Base-by-base conservation (phyloP, 1,139 yeast genomes). In the Pichia sp. region DNA sequence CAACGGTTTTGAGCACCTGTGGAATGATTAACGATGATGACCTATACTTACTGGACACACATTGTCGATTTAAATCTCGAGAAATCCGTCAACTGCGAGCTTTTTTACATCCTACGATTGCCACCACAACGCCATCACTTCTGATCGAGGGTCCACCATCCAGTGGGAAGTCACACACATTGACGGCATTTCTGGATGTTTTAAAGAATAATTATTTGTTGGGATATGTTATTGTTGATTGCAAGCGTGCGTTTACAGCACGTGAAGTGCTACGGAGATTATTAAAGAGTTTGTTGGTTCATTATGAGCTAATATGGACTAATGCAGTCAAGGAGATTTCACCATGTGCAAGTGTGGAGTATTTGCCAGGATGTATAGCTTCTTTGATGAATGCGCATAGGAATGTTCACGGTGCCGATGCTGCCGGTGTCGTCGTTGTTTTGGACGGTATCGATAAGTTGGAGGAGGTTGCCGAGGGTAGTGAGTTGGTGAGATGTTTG, bases 131-230 rank as follows among this genome's bases (percentile, higher is more conserved):
- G 2, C 51, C 57, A 1, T 40, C 52, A 3, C 6, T 56, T 12
- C 32, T 53, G 2, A 30, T 56, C 5, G 60, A 56, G 35, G 61
- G 60, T 1, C 44, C 54, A 5, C 37, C 47, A 22, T 50, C 55
- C 10, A 45, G 58, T 24, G 61, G 61, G 4, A 57, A 57, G 38
- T 39, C 56, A 5, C 47, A 39, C 33, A 47, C 50, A 2, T 21
- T 54, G n/a, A 26, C 24, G 1, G 29, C 30, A 15, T 51, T 48
- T 25, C 26, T 51, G 9, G 13, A 35, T 3, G 22, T 27, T 5
- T 32, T 51, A n/a, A 25, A 34, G 7, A 13, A 29, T 2, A 21
- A 21, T 4, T 31, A 30, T 14, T 31, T 27, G 2, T 23, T 52
- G 8, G 27, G 30, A 3, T 29, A 33, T n/a, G 18, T 40, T 2